Conservation (phyloP, 2,329 filamentous ascomycete genomes). For the Microcyclospora pomicola region DNA sequence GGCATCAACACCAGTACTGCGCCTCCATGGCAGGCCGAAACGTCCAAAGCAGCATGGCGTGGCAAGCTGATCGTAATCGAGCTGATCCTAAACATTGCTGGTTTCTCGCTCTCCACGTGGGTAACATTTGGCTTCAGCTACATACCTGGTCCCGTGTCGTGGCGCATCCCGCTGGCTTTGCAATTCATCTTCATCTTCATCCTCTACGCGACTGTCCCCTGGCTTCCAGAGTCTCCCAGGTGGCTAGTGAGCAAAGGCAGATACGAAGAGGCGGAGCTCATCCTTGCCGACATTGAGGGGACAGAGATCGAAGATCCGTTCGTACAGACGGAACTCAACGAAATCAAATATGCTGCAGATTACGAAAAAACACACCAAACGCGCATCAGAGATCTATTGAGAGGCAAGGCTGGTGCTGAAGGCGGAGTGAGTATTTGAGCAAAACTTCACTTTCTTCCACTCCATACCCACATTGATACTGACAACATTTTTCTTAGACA, state of each 20-base stretch:
- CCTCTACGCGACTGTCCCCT: slow-evolving; percentile 31
- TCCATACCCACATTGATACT: too few relatives aligned
- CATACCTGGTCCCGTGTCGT: slow-evolving; percentile 27
- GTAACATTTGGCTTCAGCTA: slow-evolving; percentile 40
- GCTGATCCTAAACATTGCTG: slow-evolving; percentile 35
- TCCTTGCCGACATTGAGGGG: slow-evolving; percentile 36
- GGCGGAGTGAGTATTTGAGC: slow-evolving; percentile 16
- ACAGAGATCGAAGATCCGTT: slow-evolving; percentile 32
- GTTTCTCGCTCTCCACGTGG: slow-evolving; percentile 39
- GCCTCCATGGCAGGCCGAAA: slow-evolving; percentile 40
- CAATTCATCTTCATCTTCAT: slow-evolving; percentile 38
- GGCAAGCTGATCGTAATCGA: slow-evolving; percentile 23
- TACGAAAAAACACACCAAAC: slow-evolving; percentile 39
- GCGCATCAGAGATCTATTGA: slow-evolving; percentile 36
- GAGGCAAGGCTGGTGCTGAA: slow-evolving; percentile 31
- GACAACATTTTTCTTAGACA: slow-evolving; percentile 19
- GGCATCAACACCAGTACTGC: slow-evolving; percentile 12
- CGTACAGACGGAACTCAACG: slow-evolving; percentile 29
- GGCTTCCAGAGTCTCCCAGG: slow-evolving; percentile 34
- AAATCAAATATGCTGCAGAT: slow-evolving; percentile 35
- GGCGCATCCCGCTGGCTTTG: slow-evolving; percentile 35
- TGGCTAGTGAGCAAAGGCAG: slow-evolving; percentile 35
- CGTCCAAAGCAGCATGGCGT: slow-evolving; percentile 29
- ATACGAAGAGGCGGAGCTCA: slow-evolving; percentile 33
- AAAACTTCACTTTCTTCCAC: too few relatives aligned